Percentiles rank a stretch among this genome's conserved stretches.
Evolutionary conservation across 257 asterid species (phyloP).

Genomic region (Salvia hispanica): DNA sequence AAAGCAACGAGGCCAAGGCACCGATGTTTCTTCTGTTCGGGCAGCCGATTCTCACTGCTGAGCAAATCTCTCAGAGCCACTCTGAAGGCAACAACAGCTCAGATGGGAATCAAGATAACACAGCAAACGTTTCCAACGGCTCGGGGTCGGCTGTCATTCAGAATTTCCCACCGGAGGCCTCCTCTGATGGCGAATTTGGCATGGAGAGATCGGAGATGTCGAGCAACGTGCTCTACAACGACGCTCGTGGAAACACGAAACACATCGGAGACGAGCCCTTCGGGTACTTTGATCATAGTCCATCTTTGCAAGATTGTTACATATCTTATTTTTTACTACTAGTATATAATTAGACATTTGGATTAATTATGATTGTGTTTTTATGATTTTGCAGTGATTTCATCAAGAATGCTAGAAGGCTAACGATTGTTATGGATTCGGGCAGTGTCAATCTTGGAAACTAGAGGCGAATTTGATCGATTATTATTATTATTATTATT

Average conservation of each 20-base stretch:
- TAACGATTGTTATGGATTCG: slow-evolving; percentile 60
- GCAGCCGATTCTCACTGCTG: slow-evolving; percentile 64
- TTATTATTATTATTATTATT: neutral
- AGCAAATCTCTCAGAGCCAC: slow-evolving; percentile 57
- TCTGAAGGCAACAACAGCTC: slow-evolving; percentile 41
- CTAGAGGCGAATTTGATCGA: slow-evolving; percentile 30
- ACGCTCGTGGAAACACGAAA: slow-evolving; percentile 45
- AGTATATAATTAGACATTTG: no score
- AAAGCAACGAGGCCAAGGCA: slow-evolving; percentile 29
- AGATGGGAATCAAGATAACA: slow-evolving; percentile 43
- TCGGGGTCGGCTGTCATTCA: slow-evolving; percentile 64
- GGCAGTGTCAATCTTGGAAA: slow-evolving; percentile 54
- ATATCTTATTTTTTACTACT: no score
- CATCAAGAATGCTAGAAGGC: slow-evolving; percentile 56
- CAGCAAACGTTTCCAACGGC: slow-evolving; percentile 44
- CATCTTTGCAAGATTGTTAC: neutral
- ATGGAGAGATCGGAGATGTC: slow-evolving; percentile 53
- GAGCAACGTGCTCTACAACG: slow-evolving; percentile 57
- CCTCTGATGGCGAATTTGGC: slow-evolving; percentile 51
- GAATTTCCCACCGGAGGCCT: slow-evolving; percentile 45
- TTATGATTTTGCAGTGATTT: slow-evolving; percentile 51
- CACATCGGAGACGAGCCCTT: slow-evolving; percentile 67
- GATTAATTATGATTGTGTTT: neutral
- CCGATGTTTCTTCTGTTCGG: slow-evolving; percentile 65
- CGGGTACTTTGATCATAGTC: slow-evolving; percentile 40